phyloP scores from a whole-genome alignment of 2,329 filamentous ascomycete species.

The Nannizziopsis arthrosporioides region DNA sequence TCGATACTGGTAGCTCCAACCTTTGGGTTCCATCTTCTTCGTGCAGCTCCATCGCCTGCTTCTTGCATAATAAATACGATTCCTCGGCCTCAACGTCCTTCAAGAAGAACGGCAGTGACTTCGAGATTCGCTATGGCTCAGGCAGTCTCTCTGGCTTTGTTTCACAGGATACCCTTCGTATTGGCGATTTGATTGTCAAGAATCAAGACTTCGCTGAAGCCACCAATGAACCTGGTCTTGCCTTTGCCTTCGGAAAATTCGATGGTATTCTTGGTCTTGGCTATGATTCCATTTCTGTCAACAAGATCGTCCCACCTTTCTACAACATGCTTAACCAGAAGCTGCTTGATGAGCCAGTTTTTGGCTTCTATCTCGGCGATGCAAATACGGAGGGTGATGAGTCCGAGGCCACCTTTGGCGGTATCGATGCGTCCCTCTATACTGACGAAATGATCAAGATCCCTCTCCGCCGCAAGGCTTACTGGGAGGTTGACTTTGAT shows the following conservation, averaged over 20 bases:
- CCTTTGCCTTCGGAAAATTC: slow-evolving; percentile 94
- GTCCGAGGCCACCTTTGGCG: slow-evolving; percentile 84
- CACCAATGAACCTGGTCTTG: slow-evolving; percentile 86
- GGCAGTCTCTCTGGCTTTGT: slow-evolving; percentile 88
- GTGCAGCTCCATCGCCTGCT: slow-evolving; percentile 95
- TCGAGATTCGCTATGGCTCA: slow-evolving; percentile 91
- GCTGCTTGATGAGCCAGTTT: slow-evolving; percentile 81
- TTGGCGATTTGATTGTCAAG: slow-evolving; percentile 82
- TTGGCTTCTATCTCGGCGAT: slow-evolving; percentile 88
- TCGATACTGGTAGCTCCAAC: slow-evolving; percentile 98
- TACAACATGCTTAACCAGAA: slow-evolving; percentile 90
- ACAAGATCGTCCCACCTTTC: slow-evolving; percentile 86
- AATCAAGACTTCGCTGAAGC: slow-evolving; percentile 92
- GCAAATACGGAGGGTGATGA: slow-evolving; percentile 57
- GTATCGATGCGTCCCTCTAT: slow-evolving; percentile 69
- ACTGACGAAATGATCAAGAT: slow-evolving; percentile 84
- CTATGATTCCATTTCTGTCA: slow-evolving; percentile 94
- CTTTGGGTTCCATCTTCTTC: slow-evolving; percentile 89
- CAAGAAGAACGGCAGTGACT: slow-evolving; percentile 84
- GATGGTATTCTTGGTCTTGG: slow-evolving; percentile 93
- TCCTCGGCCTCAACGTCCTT: slow-evolving; percentile 78
- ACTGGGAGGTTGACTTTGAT: slow-evolving; percentile 98
- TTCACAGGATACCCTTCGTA: slow-evolving; percentile 73
- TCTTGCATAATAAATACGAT: slow-evolving; percentile 93
- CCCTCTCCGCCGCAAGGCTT: slow-evolving; percentile 92